These are phyloP conservation scores for Letharia lupina DNA, from an alignment of 495 filamentous ascomycete genomes.

Conservation along the genomic window DNA sequence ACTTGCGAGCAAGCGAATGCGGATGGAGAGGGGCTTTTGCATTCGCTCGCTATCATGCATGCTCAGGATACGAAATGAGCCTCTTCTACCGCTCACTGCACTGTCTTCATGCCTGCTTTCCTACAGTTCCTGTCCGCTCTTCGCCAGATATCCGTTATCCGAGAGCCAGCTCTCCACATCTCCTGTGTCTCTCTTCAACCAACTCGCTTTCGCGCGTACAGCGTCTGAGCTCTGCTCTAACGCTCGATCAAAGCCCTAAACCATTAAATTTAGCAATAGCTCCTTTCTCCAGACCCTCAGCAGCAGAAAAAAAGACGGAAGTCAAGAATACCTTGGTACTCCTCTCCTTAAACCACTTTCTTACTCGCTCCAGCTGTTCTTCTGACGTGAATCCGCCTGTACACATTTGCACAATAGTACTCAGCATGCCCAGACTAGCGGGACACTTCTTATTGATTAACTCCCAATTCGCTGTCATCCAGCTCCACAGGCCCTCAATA, in stretches of 20 bases:
- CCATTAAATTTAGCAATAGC: constrained; percentile 17
- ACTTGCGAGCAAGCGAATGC: too few species aligned
- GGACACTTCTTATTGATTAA: constrained; percentile 65
- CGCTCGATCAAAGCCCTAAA: constrained; percentile 49
- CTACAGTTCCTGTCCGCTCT: constrained; percentile 21
- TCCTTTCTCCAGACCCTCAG: background rate
- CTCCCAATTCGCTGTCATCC: constrained; percentile 84
- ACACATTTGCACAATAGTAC: constrained; percentile 73
- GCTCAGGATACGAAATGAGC: background rate
- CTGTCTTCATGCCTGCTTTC: constrained; percentile 2
- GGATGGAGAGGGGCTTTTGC: too few species aligned
- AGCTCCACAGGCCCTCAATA: constrained; percentile 70
- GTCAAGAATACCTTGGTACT: constrained; percentile 58
- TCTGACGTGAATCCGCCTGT: constrained; percentile 72
- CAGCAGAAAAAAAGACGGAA: constrained; percentile 1
- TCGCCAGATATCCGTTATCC: constrained; percentile 44
- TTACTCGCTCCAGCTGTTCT: constrained; percentile 64
- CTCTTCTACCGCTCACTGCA: background rate
- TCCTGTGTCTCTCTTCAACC: constrained; percentile 52
- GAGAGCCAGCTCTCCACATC: constrained; percentile 56
- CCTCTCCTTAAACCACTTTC: constrained; percentile 71
- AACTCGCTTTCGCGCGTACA: constrained; percentile 51
- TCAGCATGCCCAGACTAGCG: constrained; percentile 74
- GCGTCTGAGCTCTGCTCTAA: constrained; percentile 54
- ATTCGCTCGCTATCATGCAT: background rate